Conservation (phyloP, 208 protist genomes). For the Phytomonas francai region DNA sequence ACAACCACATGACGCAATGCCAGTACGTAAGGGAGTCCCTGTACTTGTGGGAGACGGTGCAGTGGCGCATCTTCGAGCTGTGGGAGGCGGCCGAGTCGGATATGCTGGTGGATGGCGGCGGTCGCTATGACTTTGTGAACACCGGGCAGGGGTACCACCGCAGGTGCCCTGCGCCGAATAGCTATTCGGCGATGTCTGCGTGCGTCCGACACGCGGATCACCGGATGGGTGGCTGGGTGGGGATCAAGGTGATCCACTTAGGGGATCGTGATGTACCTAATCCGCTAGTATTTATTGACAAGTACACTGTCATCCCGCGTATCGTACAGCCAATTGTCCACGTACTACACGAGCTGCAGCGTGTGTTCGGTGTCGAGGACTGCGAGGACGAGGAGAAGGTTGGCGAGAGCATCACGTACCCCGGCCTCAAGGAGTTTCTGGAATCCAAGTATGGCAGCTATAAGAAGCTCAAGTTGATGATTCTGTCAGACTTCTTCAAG, state of each 20-base stretch:
- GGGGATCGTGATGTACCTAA: constrained; percentile 97
- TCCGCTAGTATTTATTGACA: constrained; percentile 97
- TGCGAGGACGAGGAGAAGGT: constrained; percentile 6
- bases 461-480: constrained; percentile 54
- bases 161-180: constrained; percentile 85
- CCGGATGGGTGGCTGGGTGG: constrained; percentile 90
- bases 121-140: constrained; percentile 74
- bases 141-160: constrained; percentile 95
- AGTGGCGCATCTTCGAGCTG: constrained; percentile 89
- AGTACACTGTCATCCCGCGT: constrained; percentile 95
- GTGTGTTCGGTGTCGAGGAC: constrained; percentile 49
- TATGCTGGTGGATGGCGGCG: constrained; percentile 68
- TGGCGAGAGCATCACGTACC: constrained; percentile 40
- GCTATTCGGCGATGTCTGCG: constrained; percentile 72
- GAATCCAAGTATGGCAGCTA: constrained; percentile 69
- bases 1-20: constrained; percentile 92
- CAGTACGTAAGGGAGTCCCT: constrained; percentile 95
- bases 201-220: constrained; percentile 73
- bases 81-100: constrained; percentile 93
- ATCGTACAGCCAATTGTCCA: constrained; percentile 92
- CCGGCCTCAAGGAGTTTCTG: constrained; percentile 66
- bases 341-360: constrained; percentile 49
- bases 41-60: constrained; percentile 92
- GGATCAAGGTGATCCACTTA: constrained; percentile 95
- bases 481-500: constrained; percentile 94